Base-by-base conservation (phyloP, 345 rosid species). In the Angophora floribunda region DNA sequence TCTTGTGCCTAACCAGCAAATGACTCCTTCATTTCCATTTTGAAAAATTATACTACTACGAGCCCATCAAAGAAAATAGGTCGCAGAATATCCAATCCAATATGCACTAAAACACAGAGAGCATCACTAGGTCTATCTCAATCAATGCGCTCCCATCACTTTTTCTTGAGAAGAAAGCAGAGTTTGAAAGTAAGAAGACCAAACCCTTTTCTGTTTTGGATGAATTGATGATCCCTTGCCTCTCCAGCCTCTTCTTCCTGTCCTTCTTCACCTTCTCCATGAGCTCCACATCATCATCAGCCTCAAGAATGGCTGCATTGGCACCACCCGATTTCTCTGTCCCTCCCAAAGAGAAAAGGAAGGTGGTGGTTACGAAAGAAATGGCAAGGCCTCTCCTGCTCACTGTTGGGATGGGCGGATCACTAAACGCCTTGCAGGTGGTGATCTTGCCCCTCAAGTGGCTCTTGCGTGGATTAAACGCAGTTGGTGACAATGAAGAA, bases 211-310 rank as follows among this genome's bases (percentile, higher is more conserved):
- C 99, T 85, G 95, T 91, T 14, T 86, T 89, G 51, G 98, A 93
- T 65, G 99, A 96, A 86, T 65, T 96, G 89, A 98, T 90, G 84
- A 95, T 93, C 86, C 93, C 94, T 89, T 96, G 99, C 92, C 93
- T 96, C 93, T 97, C 99, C 85, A 96, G 93, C 92, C 98, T 95
- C 95, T 93, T 96, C 90, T 95, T 93, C 87, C 98, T 94, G 91
- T 97, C 98, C 91, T 44, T 91, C 92, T 97, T 96, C 78, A 96
- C 99, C 89, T 89, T 97, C 92, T 97, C 99, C 91, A 97, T 22
- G 14, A 97, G 95, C 92, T 97, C 99, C 85, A 89, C 93, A 91
- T 96, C 98, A 57, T 98, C 99, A 87, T 98, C 99, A 36, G 99
- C 98, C 90, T 98, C 99, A 19, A 98, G 93, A 49, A 98, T 93